phyloP scores from a whole-genome alignment of 495 filamentous ascomycete genomes.

The Sphaerosporella brunnea region DNA sequence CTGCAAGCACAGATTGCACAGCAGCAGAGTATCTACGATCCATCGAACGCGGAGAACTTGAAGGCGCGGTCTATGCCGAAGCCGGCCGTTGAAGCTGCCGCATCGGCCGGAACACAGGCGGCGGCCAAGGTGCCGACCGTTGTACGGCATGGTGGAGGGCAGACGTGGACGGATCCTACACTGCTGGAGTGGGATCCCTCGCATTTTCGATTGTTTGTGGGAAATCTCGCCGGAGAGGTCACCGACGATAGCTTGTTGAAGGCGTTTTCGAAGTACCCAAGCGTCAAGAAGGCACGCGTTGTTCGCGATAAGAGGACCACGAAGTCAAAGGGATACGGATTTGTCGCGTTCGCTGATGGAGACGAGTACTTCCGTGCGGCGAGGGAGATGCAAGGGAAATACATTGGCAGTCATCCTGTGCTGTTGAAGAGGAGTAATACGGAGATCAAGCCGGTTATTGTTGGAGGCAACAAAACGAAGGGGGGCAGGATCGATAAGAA shows the following conservation, averaged over 20 bases:
- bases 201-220: slow-evolving; percentile 87
- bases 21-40: slow-evolving; percentile 84
- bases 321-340: slow-evolving; percentile 90
- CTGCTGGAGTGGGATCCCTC: slow-evolving; percentile 92
- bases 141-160: slow-evolving; percentile 66
- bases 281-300: slow-evolving; percentile 83
- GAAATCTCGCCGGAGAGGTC: slow-evolving; percentile 94
- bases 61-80: slow-evolving; percentile 13
- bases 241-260: slow-evolving; percentile 91
- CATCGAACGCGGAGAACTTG: slow-evolving; percentile 30
- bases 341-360: slow-evolving; percentile 85
- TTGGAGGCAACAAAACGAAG: slow-evolving; percentile 33
- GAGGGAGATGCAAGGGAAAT: slow-evolving; percentile 97
- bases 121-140: slow-evolving; percentile 50
- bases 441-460: slow-evolving; percentile 55
- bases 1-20: slow-evolving; percentile 86
- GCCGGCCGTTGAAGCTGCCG: slow-evolving; percentile 17
- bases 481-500: slow-evolving; percentile 26
- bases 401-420: slow-evolving; percentile 92
- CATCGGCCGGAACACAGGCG: slow-evolving; percentile 23
- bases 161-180: slow-evolving; percentile 69
- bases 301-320: slow-evolving; percentile 86
- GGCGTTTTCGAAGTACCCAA: slow-evolving; percentile 74
- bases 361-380: slow-evolving; percentile 91
- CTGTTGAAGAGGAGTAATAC: slow-evolving; percentile 71